Evolutionary conservation across 208 protist species (phyloP).

Genomic region (Balamuthia mandrillaris): DNA sequence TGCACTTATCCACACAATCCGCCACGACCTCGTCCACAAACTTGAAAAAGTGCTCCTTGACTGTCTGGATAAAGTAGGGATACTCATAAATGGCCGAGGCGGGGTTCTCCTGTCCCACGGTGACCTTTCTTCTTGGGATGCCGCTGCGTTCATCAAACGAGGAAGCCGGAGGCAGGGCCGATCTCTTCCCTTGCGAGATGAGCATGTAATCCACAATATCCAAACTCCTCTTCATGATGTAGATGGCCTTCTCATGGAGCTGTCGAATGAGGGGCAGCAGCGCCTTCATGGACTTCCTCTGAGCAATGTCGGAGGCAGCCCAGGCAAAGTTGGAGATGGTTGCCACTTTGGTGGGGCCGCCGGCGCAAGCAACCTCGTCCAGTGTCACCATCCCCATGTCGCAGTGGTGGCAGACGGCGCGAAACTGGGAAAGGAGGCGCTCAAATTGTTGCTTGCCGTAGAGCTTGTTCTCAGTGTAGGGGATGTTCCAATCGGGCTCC

Average conservation of each 20-base stretch:
- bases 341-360: not conserved
- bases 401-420: not conserved
- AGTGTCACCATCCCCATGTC: slow-evolving; percentile 12
- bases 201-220: slow-evolving; percentile 12
- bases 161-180: no score
- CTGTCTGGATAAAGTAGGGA: not conserved
- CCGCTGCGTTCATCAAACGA: no score
- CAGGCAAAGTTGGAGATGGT: not conserved
- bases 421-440: slow-evolving; percentile 15
- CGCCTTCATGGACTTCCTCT: not conserved
- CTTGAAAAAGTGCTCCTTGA: slow-evolving; percentile 2
- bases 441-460: slow-evolving; percentile 24
- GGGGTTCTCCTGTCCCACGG: not conserved
- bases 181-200: not conserved
- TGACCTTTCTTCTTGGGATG: not conserved
- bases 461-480: slow-evolving; percentile 26
- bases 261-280: not conserved
- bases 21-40: slow-evolving; percentile 4
- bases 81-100: not conserved
- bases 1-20: not conserved
- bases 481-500: not conserved
- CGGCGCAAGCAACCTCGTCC: not conserved
- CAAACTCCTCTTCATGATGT: not conserved
- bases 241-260: not conserved
- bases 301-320: not conserved